Conservation (phyloP, 495 filamentous ascomycete species). For the Aspergillus panamensis region DNA sequence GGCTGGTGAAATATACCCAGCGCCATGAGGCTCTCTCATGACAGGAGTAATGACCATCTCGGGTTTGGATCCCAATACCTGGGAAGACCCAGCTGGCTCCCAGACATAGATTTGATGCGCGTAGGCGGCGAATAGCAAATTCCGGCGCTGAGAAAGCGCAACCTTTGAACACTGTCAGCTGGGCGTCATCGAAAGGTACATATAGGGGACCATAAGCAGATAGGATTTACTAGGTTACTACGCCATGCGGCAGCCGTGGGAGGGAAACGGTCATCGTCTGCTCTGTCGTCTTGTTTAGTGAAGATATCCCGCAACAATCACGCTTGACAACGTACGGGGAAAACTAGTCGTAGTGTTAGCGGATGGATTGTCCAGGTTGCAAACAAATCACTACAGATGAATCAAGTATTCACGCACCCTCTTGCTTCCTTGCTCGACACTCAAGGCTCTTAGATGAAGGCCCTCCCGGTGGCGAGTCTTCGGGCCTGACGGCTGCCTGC, state of each 20-base stretch:
- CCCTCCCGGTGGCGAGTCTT: slow-evolving; percentile 18
- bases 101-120: slow-evolving; percentile 68
- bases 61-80: slow-evolving; percentile 57
- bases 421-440: slow-evolving; percentile 34
- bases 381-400: not conserved
- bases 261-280: slow-evolving; percentile 29
- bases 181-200: not conserved
- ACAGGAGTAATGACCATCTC: slow-evolving; percentile 64
- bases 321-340: slow-evolving; percentile 20
- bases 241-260: slow-evolving; percentile 43
- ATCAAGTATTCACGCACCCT: slow-evolving; percentile 29
- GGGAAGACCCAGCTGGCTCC: slow-evolving; percentile 62
- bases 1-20: slow-evolving; percentile 53
- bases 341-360: slow-evolving; percentile 19
- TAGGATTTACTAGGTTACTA: slow-evolving; percentile 47
- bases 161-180: slow-evolving; percentile 31
- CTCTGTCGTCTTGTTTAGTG: slow-evolving; percentile 22
- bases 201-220: not conserved
- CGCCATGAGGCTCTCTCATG: slow-evolving; percentile 41
- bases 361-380: not conserved
- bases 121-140: slow-evolving; percentile 78
- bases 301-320: not conserved
- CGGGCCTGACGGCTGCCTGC: slow-evolving; percentile 3
- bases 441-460: slow-evolving; percentile 29
- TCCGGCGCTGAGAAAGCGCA: slow-evolving; percentile 54